Evolutionary conservation across 148 eudicot genomes (phyloP), one percentile per base, ranked within the genome.

Genomic region (Persicaria tinctoria): DNA sequence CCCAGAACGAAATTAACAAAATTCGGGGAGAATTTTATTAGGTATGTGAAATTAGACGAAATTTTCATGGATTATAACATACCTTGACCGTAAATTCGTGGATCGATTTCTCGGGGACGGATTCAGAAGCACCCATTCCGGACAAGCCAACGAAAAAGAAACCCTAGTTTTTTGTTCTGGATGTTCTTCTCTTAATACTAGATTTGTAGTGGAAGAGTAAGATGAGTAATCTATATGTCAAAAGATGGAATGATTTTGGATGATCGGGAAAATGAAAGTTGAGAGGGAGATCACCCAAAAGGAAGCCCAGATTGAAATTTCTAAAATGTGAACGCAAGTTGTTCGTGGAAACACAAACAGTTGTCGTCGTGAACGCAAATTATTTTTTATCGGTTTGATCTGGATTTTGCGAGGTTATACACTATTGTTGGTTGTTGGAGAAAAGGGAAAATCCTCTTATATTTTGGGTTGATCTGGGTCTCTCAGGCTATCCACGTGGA

Each of bases 41-140:
- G 20, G 59, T 2, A 5, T 54, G 17, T 14, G 59, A 32, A 32
- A 32, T 32, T 32, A 32, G 41, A 32, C 41, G 12, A 23, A 59
- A 0, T 7, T 20, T 3, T 6, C 6, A 1, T 4, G 0, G 5
- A 54, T 2, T 57, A 23, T 23, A 6, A 9, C 27, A 18, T 82
- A 84, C 96, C 92, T 91, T 89, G 46, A 88, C 95, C 3, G 83
- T 84, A 74, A 91, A 91, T 57, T 91, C 90, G 68, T 91, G 91
- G 49, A 91, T 74, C 8, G 97, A 89, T 78, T 80, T 81, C 57
- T 91, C 46, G 63, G 90, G 84, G 70, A 86, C 78, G 41, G 97
- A 89, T 77, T 79, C 56, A 75, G 85, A 47, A 74, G 84, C 88
- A 78, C 97, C 97, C 93, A 89, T 91, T 55, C 78, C 56, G 14